Evolutionary conservation across 352 stramenopile species (phyloP), one percentile per base, ranked within the genome.

Genomic region (Globisporangium yorkense): DNA sequence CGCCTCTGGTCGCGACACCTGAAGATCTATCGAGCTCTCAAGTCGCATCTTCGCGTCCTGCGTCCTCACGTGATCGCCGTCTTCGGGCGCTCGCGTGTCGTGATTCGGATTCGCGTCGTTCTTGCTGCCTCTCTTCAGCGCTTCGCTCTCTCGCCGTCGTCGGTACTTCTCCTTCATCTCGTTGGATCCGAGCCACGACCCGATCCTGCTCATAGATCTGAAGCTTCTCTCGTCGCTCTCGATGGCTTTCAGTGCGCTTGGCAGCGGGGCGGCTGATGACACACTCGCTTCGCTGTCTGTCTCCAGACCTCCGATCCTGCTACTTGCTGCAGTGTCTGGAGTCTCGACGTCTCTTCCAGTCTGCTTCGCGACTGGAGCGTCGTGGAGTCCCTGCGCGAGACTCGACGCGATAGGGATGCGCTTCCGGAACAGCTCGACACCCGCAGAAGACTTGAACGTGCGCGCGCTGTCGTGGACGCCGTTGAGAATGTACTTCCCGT

Each of bases 341-440:
- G 57, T 50, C 3, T 2, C 6, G 9, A 47, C 37, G 1, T 54
- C 50, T 50, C 54, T 43, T 5, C 20, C 49, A 2, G 13, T 63
- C 16, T 47, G 67, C 51, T 33, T 62, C 31, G 41, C 29, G 13
- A 40, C 53, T 49, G 68, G 56, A 3, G 43, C 57, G 47, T 61
- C 51, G 16, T 70, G 62, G n/a, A 89, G 57, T 15, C 63, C 58
- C n/a, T 74, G 59, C 6, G 72, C 65, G 4, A 92, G 61, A 10
- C 61, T 75, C 2, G 80, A 87, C 10, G 65, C 64, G 24, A 72
- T 63, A 20, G 72, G 69, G 0, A 92, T 51, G 43, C 68, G 64
- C 35, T 90, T 92, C 5, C 83, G 74, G 58, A 92, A 92, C 4
- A 92, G 67, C 54, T 92, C 83, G 6, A 90, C 66, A 0, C 83